Base-by-base conservation (phyloP, 1,139 yeast species). In the Sugiyamaella pinicola region DNA sequence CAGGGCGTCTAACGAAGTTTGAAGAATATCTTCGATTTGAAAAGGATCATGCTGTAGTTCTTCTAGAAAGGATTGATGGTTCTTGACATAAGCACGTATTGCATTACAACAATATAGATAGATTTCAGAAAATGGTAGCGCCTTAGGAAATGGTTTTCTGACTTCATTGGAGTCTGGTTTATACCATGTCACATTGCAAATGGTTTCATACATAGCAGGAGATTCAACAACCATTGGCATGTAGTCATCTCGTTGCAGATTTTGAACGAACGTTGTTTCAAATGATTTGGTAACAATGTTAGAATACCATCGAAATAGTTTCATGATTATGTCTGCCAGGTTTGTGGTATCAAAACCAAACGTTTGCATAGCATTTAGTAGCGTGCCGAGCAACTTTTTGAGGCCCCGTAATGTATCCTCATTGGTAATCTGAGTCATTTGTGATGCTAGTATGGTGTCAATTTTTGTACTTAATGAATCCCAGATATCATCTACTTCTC, bases 71-170 rank as follows among this genome's bases (percentile, higher is more conserved):
- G 74, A 71, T 31, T 82, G 75, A 41, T 87, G 77, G 56, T 82
- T 82, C 37, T 80, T 78, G 34, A 90, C 78, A 48, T 86, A 81
- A 12, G 82, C 79, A 50, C 89, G 78, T 19, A 88, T 71, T 44
- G 87, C 84, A 26, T 87, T 80, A 69, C 97, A 91, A 38, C 89
- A 83, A 70, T 87, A 85, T 15, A 95, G 91, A 64, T 89, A 91
- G 59, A 89, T 83, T 55, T 87, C 87, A 55, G 96, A 88, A 66
- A 91, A 93, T 3, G 99, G 98, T 53, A 91, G 75, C 1, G 83
- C 78, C n/a, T 83, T 77, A 0, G 96, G 96, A 65, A 87, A 81
- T 2, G 49, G 63, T 58, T 44, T 68, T 62, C 28, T 79, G 76
- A 51, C 74, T 2, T 79, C 78, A 45, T 45, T 26, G 2, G 58